A percentile compares a stretch with the other conserved stretches of the same genome.
These are phyloP conservation scores for Boletus rex-veris DNA, from an alignment of 768 basidiomycete species.

Conservation along the genomic window DNA sequence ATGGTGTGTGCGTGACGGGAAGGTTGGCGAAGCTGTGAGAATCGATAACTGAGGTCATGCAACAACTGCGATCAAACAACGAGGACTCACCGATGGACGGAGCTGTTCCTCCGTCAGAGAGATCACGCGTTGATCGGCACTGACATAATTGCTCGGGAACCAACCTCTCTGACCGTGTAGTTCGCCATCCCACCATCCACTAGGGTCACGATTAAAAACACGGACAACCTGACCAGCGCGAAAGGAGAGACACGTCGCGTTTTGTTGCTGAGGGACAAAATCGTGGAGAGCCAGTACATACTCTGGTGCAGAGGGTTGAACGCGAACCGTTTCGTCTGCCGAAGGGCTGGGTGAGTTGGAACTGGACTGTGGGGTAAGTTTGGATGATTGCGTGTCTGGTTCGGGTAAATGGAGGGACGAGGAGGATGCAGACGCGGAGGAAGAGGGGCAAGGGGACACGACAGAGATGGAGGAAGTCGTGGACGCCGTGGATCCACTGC, in stretches of 20 bases:
- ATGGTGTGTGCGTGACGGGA: slow-evolving; percentile 47
- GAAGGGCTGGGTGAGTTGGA: slow-evolving; percentile 41
- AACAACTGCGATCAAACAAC: background rate
- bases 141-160: slow-evolving; percentile 98
- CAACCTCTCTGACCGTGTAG: slow-evolving; percentile 85
- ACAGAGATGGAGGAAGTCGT: slow-evolving; percentile 54
- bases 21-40: slow-evolving; percentile 30
- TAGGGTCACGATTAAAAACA: slow-evolving; percentile 81
- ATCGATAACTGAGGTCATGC: slow-evolving; percentile 1
- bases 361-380: slow-evolving; percentile 7
- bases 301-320: slow-evolving; percentile 43
- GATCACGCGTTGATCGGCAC: slow-evolving; percentile 49
- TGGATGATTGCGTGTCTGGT: slow-evolving; percentile 30
- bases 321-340: slow-evolving; percentile 48
- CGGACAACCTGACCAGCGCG: slow-evolving; percentile 87
- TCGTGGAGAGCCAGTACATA: slow-evolving; percentile 93
- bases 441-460: slow-evolving; percentile 47
- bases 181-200: slow-evolving; percentile 99
- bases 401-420: slow-evolving; percentile 46
- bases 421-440: slow-evolving; percentile 44
- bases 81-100: slow-evolving; percentile 39
- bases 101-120: slow-evolving; percentile 59
- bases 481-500: slow-evolving; percentile 56
- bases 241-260: slow-evolving; percentile 83
- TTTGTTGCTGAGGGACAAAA: slow-evolving; percentile 68